Percentiles rank a stretch among this genome's conserved stretches.
These are phyloP conservation scores for Xylaria sp. DNA, from an alignment of 2,329 filamentous ascomycete species.

Conservation along the genomic window DNA sequence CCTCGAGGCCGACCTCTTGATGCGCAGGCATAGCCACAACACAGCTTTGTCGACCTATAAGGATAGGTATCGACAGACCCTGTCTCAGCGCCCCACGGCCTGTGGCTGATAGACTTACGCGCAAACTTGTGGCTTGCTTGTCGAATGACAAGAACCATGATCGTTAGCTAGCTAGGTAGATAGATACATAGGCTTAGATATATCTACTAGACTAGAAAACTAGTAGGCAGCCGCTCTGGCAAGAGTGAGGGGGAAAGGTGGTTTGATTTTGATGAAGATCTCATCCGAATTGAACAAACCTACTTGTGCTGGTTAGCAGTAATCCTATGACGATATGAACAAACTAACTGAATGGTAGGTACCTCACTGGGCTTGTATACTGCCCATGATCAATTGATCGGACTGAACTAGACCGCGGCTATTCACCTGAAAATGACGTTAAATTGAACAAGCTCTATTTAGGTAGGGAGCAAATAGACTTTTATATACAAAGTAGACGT, in stretches of 20 bases:
- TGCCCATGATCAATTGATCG: not conserved
- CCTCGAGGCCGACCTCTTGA: constrained; percentile 18
- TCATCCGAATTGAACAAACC: not conserved
- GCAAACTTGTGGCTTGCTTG: constrained; percentile 4
- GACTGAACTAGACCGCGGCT: not conserved
- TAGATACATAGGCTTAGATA: not conserved
- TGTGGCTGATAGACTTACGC: constrained; percentile 24
- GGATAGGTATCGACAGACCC: not conserved
- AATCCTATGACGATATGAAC: not conserved
- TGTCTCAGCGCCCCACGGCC: constrained; percentile 14
- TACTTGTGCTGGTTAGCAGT: not conserved
- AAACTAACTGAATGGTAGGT: no score
- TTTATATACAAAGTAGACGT: not conserved
- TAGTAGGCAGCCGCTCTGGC: not conserved
- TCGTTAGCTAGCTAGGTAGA: no score
- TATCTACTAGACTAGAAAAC: no score
- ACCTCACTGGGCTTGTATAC: no score
- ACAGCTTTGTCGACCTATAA: not conserved
- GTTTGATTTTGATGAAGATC: not conserved
- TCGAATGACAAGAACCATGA: not conserved
- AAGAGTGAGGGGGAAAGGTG: not conserved
- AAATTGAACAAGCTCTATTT: not conserved
- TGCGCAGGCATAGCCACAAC: constrained; percentile 27
- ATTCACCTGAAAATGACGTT: not conserved
- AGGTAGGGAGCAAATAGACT: not conserved